Base-by-base conservation (phyloP, 768 basidiomycete species). In the Postia placenta region DNA sequence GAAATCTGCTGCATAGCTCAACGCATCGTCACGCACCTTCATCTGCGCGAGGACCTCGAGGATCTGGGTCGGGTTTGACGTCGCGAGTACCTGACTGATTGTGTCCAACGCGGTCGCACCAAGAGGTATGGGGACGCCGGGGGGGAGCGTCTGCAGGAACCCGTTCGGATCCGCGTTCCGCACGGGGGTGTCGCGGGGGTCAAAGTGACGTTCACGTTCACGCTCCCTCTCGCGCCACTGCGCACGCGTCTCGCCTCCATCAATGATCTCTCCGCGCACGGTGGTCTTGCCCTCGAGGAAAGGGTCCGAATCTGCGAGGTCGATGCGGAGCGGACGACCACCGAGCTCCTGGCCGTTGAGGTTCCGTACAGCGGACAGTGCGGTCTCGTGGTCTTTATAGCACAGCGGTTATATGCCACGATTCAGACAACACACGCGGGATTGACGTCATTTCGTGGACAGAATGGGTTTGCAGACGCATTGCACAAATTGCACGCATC, bases 31-130 rank as follows among this genome's bases (percentile, higher is more conserved):
- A 67, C 76, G 61, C 64, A 94, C 96, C 85, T 98, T 98, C 87
- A 95, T 94, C 66, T 96, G 92, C n/a, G 87, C 87, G 56, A 99
- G 72, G 7, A 97, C 87, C 67, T 99, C 95, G 69, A 94, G 81
- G 54, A 95, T 72, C 61, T 95, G 90, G 33, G 72, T 75, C 0
- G 92, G 90, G 47, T 81, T 79, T 74, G 95, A 88, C 24, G 73
- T 81, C 36, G 87, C 94, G 39, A 99, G 74, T 2, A 85, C 87
- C 62, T 87, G 80, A 62, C 81, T 91, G 63, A 98, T 97, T 48
- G 76, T 74, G 64, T 97, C 94, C 49, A 89, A 73, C 6, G 87
- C 70, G 15, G 78, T 82, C 35, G 78, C 71, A 17, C 92, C 92
- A 11, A 76, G 79, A 9, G 83, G 78, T 0, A 93, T 63, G 42